A percentile compares a stretch with the other conserved stretches of the same genome.
These are phyloP conservation scores for Phytomonas francai DNA, from an alignment of 208 protist species.

Conservation along the genomic window DNA sequence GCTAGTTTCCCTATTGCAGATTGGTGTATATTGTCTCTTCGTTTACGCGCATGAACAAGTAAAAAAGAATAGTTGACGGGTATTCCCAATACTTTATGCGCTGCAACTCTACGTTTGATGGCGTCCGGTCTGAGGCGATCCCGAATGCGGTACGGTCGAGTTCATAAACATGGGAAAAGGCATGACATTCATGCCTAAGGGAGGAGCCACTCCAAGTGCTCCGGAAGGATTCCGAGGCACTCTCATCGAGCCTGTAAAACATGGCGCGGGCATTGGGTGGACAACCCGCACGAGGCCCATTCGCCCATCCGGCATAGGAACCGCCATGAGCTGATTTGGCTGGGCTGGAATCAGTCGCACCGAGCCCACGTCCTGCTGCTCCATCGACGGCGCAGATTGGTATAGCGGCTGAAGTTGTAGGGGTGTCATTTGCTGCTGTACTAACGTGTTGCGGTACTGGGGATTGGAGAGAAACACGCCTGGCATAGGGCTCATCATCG, in stretches of 20 bases:
- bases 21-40: neutral
- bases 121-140: neutral
- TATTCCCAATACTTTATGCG: neutral
- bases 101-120: neutral
- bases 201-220: neutral
- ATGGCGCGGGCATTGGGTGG: neutral
- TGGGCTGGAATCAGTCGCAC: neutral
- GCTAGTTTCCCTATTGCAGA: neutral
- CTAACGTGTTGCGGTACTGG: neutral
- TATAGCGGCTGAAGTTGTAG: neutral
- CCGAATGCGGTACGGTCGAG: neutral
- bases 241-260: neutral
- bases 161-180: neutral
- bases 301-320: neutral
- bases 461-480: neutral
- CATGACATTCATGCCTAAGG: neutral
- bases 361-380: neutral
- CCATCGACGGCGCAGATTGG: neutral
- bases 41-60: neutral
- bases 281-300: neutral
- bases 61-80: neutral
- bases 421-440: neutral
- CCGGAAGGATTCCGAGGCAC: neutral
- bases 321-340: neutral
- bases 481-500: neutral